A percentile compares a stretch with the other conserved stretches of the same genome.
Evolutionary conservation across 2,329 filamentous ascomycete species (phyloP).

Genomic region (Epichloe bromicola): DNA sequence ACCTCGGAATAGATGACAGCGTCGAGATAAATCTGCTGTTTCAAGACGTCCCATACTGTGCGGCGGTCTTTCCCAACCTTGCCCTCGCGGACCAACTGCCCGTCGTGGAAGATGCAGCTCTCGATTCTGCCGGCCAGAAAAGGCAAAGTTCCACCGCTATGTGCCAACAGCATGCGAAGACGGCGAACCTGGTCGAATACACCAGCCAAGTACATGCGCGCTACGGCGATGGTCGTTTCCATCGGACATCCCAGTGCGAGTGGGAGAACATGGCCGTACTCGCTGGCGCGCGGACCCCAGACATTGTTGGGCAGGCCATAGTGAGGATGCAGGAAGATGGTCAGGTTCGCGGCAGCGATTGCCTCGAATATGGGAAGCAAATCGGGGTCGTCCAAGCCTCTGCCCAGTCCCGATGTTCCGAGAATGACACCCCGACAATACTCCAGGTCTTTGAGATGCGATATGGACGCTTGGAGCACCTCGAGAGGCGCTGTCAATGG

Average conservation of each 20-base stretch:
- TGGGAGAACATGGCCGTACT: conserved; percentile 80
- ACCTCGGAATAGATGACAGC: conserved; percentile 73
- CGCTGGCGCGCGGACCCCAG: conserved; percentile 57
- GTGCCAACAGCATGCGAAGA: conserved; percentile 66
- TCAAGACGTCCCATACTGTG: conserved; percentile 42
- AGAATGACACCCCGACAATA: conserved; percentile 78
- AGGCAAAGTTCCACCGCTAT: conserved; percentile 78
- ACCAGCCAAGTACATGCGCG: conserved; percentile 74
- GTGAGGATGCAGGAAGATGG: conserved; percentile 82
- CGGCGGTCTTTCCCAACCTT: conserved; percentile 35
- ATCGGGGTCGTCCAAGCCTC: conserved; percentile 64
- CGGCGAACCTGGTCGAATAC: conserved; percentile 65
- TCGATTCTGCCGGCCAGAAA: conserved; percentile 83
- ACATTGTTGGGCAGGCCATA: conserved; percentile 75
- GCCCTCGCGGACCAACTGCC: conserved; percentile 53
- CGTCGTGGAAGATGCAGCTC: conserved; percentile 75
- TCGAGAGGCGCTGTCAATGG: conserved; percentile 57
- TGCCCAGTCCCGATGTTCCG: conserved; percentile 69
- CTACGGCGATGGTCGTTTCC: conserved; percentile 83
- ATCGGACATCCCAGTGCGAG: conserved; percentile 80
- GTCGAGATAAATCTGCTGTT: conserved; percentile 73
- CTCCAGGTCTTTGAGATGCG: conserved; percentile 44
- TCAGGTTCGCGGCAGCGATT: conserved; percentile 48
- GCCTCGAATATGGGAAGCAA: conserved; percentile 62
- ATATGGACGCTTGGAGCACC: conserved; percentile 52